phyloP scores from a whole-genome alignment of 139 green algal genomes.

The Chlamydomonas sp. region DNA sequence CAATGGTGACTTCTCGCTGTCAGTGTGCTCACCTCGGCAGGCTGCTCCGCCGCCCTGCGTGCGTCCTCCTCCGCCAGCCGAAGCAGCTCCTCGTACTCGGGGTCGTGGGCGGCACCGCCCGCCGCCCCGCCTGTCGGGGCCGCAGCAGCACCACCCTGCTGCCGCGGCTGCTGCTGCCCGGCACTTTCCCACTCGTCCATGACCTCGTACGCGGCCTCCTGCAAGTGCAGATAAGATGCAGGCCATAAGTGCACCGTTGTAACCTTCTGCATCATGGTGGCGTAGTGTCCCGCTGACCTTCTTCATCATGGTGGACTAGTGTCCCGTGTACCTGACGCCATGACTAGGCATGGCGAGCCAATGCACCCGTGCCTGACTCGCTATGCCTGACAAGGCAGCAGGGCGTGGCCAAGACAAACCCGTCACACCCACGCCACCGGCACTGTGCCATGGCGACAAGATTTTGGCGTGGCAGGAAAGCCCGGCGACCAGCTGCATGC shows the following conservation, averaged over 20 bases:
- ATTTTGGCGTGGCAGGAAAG: background rate
- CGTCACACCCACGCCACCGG: too few relatives aligned
- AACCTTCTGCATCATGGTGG: background rate
- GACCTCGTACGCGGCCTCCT: conserved; percentile 9
- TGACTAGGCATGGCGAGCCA: too few relatives aligned
- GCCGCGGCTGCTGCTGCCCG: background rate
- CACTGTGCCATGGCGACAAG: too few relatives aligned
- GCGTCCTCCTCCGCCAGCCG: conserved; percentile 4
- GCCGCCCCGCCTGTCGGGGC: background rate
- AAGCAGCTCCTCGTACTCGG: conserved; percentile 11
- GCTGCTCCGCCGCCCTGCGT: background rate
- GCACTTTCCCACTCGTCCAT: conserved; percentile 19
- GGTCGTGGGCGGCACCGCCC: background rate
- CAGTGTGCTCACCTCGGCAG: background rate
- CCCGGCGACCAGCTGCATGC: background rate
- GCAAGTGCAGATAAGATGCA: background rate
- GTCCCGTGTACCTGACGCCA: too few relatives aligned
- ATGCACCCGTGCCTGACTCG: too few relatives aligned
- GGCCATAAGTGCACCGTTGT: background rate
- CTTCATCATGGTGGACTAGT: too few relatives aligned
- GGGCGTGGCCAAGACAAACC: too few relatives aligned
- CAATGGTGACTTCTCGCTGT: too few relatives aligned
- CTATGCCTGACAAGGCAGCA: too few relatives aligned
- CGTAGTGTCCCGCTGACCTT: too few relatives aligned
- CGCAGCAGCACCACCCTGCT: background rate